phyloP scores from a whole-genome alignment of 2,329 filamentous ascomycete genomes.

The Penicillium thymicola region DNA sequence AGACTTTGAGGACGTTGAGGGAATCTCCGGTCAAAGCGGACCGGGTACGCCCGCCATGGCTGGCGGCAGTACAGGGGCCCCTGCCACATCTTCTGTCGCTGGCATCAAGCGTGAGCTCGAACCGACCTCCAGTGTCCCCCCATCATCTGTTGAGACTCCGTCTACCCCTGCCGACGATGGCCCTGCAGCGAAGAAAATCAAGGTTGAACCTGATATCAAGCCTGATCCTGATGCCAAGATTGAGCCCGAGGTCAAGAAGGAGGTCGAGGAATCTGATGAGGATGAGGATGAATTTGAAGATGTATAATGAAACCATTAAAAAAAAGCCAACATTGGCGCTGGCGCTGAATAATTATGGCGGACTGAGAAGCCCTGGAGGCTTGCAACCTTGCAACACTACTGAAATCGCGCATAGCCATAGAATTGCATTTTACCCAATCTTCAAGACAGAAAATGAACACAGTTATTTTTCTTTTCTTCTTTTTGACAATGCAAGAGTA shows the following conservation, averaged over 20 bases:
- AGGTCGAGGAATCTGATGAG: slow-evolving; percentile 8
- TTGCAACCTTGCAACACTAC: not conserved
- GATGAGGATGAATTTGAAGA: slow-evolving; percentile 7
- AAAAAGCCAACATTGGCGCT: not conserved
- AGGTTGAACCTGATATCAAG: slow-evolving; percentile 15
- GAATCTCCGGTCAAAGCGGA: slow-evolving; percentile 36
- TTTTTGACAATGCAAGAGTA: not conserved
- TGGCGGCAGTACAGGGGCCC: slow-evolving; percentile 28
- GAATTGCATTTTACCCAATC: not conserved
- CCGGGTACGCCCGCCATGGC: slow-evolving; percentile 33
- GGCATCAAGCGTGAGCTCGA: slow-evolving; percentile 41
- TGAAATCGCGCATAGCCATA: not conserved
- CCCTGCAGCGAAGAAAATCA: slow-evolving; percentile 44
- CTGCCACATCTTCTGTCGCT: slow-evolving; percentile 19
- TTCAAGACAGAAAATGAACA: not conserved
- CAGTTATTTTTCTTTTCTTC: no score
- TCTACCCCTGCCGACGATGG: slow-evolving; percentile 38
- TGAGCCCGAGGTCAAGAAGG: slow-evolving; percentile 13
- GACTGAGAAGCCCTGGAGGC: not conserved
- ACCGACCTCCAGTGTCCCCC: slow-evolving; percentile 38
- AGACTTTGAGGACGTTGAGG: slow-evolving; percentile 46
- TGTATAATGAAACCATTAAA: slow-evolving; percentile 1
- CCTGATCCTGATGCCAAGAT: slow-evolving; percentile 11
- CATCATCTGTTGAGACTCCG: slow-evolving; percentile 38
- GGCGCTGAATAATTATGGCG: slow-evolving; percentile 5